These are phyloP conservation scores for Fusarium aywerte DNA, from an alignment of 2,329 filamentous ascomycete genomes.

Conservation along the genomic window DNA sequence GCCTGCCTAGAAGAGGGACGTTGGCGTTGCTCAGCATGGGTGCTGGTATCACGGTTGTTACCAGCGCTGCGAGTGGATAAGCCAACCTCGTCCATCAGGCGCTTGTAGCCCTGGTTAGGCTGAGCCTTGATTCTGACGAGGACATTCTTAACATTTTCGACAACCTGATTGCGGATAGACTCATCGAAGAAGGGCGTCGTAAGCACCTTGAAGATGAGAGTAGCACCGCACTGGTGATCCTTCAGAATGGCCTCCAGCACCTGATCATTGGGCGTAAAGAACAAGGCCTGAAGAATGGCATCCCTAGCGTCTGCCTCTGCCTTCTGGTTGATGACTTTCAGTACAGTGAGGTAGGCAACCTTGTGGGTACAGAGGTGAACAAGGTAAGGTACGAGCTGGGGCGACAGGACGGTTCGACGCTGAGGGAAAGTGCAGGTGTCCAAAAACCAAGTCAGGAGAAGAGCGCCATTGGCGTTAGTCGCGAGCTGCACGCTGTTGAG, in stretches of 20 bases:
- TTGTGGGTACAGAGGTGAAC: constrained; percentile 98
- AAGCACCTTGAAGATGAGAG: constrained; percentile 97
- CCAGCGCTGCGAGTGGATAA: constrained; percentile 73
- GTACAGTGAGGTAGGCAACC: constrained; percentile 94
- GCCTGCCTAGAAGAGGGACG: constrained; percentile 67
- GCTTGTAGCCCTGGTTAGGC: constrained; percentile 95
- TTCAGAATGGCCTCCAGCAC: constrained; percentile 89
- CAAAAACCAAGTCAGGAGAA: constrained; percentile 96
- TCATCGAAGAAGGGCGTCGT: constrained; percentile 98
- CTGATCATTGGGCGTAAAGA: constrained; percentile 89
- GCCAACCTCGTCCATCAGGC: constrained; percentile 97
- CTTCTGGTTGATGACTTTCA: constrained; percentile 99
- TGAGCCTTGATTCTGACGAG: constrained; percentile 91
- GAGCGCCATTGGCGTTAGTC: constrained; percentile 93
- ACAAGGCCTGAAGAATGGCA: constrained; percentile 87
- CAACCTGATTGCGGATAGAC: constrained; percentile 83
- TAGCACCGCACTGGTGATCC: constrained; percentile 92
- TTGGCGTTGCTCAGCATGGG: constrained; percentile 61
- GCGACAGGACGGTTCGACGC: constrained; percentile 89
- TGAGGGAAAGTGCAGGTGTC: constrained; percentile 97
- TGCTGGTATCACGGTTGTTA: constrained; percentile 57
- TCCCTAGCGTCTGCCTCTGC: constrained; percentile 93
- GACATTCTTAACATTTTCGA: constrained; percentile 92
- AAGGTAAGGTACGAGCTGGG: constrained; percentile 89
- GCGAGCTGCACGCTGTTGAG: constrained; percentile 95